These are phyloP conservation scores for Bipolaris gigantea DNA, from an alignment of 2,329 filamentous ascomycete species.

Conservation along the genomic window DNA sequence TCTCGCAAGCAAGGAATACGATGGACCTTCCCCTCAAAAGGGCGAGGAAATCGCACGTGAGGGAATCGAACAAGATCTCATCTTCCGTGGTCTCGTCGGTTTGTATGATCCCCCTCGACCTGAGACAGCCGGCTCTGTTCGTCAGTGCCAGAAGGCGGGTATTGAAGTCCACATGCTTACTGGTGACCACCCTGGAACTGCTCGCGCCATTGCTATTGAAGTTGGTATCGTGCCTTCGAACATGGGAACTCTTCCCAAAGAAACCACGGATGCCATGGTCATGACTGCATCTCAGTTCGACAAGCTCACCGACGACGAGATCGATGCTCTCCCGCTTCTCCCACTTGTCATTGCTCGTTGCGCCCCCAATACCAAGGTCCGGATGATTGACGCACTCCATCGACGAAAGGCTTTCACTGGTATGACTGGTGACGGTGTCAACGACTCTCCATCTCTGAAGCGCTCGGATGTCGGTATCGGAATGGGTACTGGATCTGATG, in stretches of 20 bases:
- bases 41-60: conserved; percentile 56
- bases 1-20: conserved; percentile 57
- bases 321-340: conserved; percentile 72
- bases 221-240: conserved; percentile 49
- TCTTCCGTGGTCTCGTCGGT: conserved; percentile 76
- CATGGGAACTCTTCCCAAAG: conserved; percentile 22
- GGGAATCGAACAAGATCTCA: conserved; percentile 67
- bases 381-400: conserved; percentile 87
- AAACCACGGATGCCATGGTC: conserved; percentile 38
- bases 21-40: conserved; percentile 44
- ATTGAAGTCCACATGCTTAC: conserved; percentile 56
- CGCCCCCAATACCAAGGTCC: conserved; percentile 82
- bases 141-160: conserved; percentile 49
- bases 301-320: conserved; percentile 71
- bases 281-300: conserved; percentile 67
- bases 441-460: conserved; percentile 80
- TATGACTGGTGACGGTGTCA: conserved; percentile 89
- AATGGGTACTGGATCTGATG: conserved; percentile 86
- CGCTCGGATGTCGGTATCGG: conserved; percentile 84
- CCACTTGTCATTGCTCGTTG: conserved; percentile 83
- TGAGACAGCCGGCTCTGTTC: conserved; percentile 65
- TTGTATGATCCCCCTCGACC: conserved; percentile 84
- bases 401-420: conserved; percentile 75
- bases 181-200: conserved; percentile 48
- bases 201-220: conserved; percentile 48